phyloP scores from a whole-genome alignment of 495 filamentous ascomycete species.

The Penicillium canescens region DNA sequence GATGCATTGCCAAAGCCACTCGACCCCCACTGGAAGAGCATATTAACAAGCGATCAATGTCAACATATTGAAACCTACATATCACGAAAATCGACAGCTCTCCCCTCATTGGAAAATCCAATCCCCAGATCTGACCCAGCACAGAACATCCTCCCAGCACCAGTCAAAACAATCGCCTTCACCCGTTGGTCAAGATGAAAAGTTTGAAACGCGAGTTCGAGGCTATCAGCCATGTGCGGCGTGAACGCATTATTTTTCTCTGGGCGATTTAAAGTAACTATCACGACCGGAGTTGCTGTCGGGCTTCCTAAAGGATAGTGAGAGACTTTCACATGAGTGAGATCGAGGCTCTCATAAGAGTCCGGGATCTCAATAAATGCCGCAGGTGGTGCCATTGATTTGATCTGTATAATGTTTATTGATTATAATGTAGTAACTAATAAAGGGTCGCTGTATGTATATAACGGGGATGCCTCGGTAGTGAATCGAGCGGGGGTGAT shows the following conservation, averaged over 20 bases:
- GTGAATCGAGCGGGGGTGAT: neutral
- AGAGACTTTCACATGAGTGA: slow-evolving; percentile 46
- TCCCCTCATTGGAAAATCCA: slow-evolving; percentile 39
- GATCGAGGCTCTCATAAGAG: slow-evolving; percentile 39
- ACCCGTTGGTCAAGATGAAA: slow-evolving; percentile 54
- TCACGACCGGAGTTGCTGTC: slow-evolving; percentile 48
- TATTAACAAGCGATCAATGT: neutral
- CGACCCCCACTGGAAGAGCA: slow-evolving; percentile 43
- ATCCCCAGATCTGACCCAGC: slow-evolving; percentile 57
- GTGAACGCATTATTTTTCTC: slow-evolving; percentile 61
- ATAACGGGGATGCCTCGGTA: slow-evolving; percentile 1
- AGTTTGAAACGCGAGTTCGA: slow-evolving; percentile 49
- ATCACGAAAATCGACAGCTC: slow-evolving; percentile 21
- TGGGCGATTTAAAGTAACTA: slow-evolving; percentile 56
- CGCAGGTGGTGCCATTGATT: neutral
- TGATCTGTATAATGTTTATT: neutral
- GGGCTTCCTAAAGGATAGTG: slow-evolving; percentile 47
- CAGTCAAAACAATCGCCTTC: slow-evolving; percentile 55
- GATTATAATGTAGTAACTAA: neutral
- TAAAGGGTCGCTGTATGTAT: neutral
- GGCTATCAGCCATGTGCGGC: slow-evolving; percentile 49
- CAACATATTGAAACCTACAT: slow-evolving; percentile 9
- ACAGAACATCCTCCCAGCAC: slow-evolving; percentile 56
- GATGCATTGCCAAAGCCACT: slow-evolving; percentile 56
- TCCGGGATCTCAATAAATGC: slow-evolving; percentile 16